These are phyloP conservation scores for Nepenthes alata DNA, from an alignment of 179 eudicot species.

Conservation along the genomic window DNA sequence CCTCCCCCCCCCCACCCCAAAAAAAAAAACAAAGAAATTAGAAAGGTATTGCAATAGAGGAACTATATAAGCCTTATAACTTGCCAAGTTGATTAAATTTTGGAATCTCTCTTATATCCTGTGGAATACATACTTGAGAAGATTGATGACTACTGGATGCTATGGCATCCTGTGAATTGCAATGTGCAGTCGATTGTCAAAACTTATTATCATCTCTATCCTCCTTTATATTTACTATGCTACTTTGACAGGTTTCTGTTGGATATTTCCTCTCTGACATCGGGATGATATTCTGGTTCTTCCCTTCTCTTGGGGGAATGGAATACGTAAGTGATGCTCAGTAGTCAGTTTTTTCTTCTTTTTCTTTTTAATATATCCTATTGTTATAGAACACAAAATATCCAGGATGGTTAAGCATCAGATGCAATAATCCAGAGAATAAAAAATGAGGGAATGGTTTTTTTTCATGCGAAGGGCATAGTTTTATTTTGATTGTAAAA, in stretches of 20 bases:
- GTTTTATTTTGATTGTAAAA: neutral
- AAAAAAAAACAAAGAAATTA: no score
- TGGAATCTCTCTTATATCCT: neutral
- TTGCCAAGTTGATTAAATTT: neutral
- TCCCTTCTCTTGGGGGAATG: conserved; percentile 38
- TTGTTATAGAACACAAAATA: no score
- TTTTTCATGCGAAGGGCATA: no score
- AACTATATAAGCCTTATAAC: neutral
- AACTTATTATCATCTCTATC: no score
- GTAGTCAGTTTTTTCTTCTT: neutral
- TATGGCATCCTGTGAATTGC: neutral
- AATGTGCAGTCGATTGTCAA: no score
- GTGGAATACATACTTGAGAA: neutral
- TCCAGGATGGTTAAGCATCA: neutral
- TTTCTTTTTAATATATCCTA: no score
- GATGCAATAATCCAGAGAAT: neutral
- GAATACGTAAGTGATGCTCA: conserved; percentile 27
- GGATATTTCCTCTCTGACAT: conserved; percentile 43
- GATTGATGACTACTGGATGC: neutral
- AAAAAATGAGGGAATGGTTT: no score
- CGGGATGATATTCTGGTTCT: conserved; percentile 37
- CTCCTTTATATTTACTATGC: neutral
- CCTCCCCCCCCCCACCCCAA: no score
- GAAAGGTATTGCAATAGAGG: no score
- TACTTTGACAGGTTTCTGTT: conserved; percentile 29